These are phyloP conservation scores for Pouteria glomerata DNA, from an alignment of 148 eudicot species.

Conservation along the genomic window DNA sequence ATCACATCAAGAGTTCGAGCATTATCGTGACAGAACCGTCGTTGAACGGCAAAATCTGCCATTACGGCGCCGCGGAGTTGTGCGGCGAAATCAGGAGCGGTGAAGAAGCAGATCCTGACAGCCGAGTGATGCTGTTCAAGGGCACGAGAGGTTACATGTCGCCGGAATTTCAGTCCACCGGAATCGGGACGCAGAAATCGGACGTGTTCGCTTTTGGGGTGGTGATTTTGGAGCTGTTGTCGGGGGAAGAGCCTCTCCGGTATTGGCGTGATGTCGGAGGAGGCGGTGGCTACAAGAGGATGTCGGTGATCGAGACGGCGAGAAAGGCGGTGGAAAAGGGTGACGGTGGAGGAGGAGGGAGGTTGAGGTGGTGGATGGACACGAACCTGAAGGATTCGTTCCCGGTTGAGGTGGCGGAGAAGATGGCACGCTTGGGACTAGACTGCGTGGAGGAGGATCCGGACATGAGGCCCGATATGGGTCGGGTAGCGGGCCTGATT, in stretches of 20 bases:
- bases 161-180: conserved; percentile 66
- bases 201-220: conserved; percentile 91
- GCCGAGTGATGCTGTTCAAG: conserved; percentile 37
- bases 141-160: conserved; percentile 97
- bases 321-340: conserved; percentile 53
- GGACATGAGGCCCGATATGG: conserved; percentile 72
- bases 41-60: conserved; percentile 60
- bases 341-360: conserved; percentile 32
- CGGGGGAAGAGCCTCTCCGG: conserved; percentile 71
- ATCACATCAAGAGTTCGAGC: conserved; percentile 71
- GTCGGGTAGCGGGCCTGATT: conserved; percentile 67
- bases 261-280: conserved; percentile 34
- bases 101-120: background rate
- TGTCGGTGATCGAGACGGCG: conserved; percentile 67
- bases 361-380: conserved; percentile 78
- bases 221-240: conserved; percentile 68
- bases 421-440: conserved; percentile 49
- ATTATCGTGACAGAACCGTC: conserved; percentile 42
- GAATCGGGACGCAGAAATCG: conserved; percentile 55
- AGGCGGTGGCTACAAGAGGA: conserved; percentile 32
- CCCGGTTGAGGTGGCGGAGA: conserved; percentile 74
- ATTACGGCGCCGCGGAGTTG: conserved; percentile 82
- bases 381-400: conserved; percentile 75
- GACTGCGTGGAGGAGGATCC: conserved; percentile 79
- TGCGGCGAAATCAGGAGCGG: conserved; percentile 46